Base-by-base conservation (phyloP, 176 grass and related monocot species). In the Rhipidocladum racemiflorum region DNA sequence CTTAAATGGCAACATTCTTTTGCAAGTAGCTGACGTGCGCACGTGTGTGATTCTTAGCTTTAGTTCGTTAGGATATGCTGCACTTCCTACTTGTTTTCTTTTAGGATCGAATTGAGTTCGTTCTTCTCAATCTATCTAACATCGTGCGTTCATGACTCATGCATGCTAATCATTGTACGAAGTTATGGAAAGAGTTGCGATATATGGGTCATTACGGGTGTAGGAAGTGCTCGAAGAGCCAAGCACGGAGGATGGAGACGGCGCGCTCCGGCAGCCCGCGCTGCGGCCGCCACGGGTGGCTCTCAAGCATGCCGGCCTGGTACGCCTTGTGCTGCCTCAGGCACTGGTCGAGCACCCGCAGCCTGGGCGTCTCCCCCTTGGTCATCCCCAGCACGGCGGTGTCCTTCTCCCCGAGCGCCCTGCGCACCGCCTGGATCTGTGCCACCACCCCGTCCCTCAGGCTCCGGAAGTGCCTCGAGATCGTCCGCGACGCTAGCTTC, bases 171-270 rank as follows among this genome's bases (percentile, higher is more conserved):
- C 57, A 40, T 24, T 7, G 12, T 23, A n/a, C 21, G 53, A 63
- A 30, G 69, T 7, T 32, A 57, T 30, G 35, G 38, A 45, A 68
- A 24, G 72, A 68, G 27, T 35, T 14, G 70, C 9, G 20, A 35
- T 21, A 9, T 48, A 36, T 44, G 38, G 85, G 44, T 84, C 4
- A 36, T 88, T 97, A 97, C 94, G 94, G 94, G 69, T 93, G 91
- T 16, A 97, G 91, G 83, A 97, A 97, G 85, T 97, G 94, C 55
- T 97, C 94, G 75, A 97, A 97, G 0, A 97, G 86, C 94, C 94
- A 97, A 0, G 94, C 88, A 1, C 94, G 91, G 72, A 97, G 94
- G 82, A 93, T 66, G 46, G 94, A 91, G 44, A 97, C 94, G 51
- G 94, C 89, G 74, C 91, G 86, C 76, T 97, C 94, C 1, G 94